Evolutionary conservation across 108 stramenopile species (phyloP), one percentile per base, ranked within the genome.

Genomic region (Epithemia pelagica): DNA sequence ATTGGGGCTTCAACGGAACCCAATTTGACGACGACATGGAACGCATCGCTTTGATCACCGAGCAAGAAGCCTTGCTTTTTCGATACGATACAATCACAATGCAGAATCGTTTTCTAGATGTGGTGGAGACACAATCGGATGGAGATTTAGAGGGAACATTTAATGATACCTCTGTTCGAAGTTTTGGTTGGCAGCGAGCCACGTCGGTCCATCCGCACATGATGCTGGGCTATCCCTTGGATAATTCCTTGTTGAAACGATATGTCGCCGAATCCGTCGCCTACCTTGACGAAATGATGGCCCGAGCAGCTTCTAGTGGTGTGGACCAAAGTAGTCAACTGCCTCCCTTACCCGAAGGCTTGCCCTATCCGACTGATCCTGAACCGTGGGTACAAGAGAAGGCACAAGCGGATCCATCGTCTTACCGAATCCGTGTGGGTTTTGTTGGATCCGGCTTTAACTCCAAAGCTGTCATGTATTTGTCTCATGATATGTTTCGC

Each of bases 401-500:
- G 10, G 65, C 66, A 30, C 83, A 79, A 56, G 37, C 76, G 24
- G 61, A 58, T n/a, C 67, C 78, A 54, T 67, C 71, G 24, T 30
- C 63, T n/a, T 46, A 46, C 37, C 56, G 73, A 52, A 57, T 84
- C 19, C 72, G 69, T 26, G 78, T 92, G 1, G 91, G 87, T 20
- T 87, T 92, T 74, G 88, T 92, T 7, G 74, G 82, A n/a, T 71
- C 73, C 33, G 86, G 86, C 15, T 89, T 92, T 82, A 92, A 92
- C 33, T 85, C 87, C 56, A 92, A 89, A 65, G 91, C 91, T 10
- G 91, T 92, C 27, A 66, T 92, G n/a, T 89, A 82, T 64, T 68
- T 92, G 51, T 88, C 85, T 15, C 88, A 92, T 30, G 91, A 92
- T 66, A 87, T 92, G 67, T 92, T 92, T 77, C 86, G 88, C 20